A percentile compares a stretch with the other conserved stretches of the same genome.
Evolutionary conservation across 192 early-diverging fungal species (phyloP).

Genomic region (Dissophora globulifera): DNA sequence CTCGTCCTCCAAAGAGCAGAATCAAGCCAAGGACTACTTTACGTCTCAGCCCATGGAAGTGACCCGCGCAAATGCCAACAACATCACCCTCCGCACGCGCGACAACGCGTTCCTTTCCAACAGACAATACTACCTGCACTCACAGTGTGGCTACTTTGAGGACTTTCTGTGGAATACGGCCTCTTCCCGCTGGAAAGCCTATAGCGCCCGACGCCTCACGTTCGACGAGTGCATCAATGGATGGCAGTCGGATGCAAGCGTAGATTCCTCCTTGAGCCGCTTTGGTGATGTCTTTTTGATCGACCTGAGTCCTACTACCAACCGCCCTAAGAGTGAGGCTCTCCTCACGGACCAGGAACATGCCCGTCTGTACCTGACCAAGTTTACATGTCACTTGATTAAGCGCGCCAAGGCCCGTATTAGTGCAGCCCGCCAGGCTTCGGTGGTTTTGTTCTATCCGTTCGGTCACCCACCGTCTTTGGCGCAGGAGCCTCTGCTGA

Average conservation of each 20-base stretch:
- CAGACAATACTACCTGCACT: constrained; percentile 45
- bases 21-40: constrained; percentile 40
- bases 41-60: constrained; percentile 35
- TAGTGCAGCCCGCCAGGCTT: constrained; percentile 33
- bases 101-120: constrained; percentile 50
- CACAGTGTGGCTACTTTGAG: constrained; percentile 47
- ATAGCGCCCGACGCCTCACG: constrained; percentile 18
- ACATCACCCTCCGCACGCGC: constrained; percentile 47
- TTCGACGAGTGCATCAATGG: constrained; percentile 38
- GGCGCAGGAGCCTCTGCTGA: constrained; percentile 39
- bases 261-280: constrained; percentile 11
- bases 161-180: constrained; percentile 52
- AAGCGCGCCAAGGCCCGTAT: constrained; percentile 26
- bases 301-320: constrained; percentile 42
- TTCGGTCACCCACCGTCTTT: constrained; percentile 51
- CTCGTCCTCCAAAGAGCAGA: constrained; percentile 12
- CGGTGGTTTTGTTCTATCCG: constrained; percentile 45
- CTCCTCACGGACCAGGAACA: constrained; percentile 45
- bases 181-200: constrained; percentile 27
- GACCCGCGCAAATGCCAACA: constrained; percentile 52
- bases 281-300: constrained; percentile 51
- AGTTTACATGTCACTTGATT: constrained; percentile 27
- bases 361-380: constrained; percentile 20
- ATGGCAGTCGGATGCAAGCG: constrained; percentile 24
- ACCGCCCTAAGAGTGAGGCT: constrained; percentile 7